These are phyloP conservation scores for Solanum sparsipilum DNA, from an alignment of 257 asterid species.

Conservation along the genomic window DNA sequence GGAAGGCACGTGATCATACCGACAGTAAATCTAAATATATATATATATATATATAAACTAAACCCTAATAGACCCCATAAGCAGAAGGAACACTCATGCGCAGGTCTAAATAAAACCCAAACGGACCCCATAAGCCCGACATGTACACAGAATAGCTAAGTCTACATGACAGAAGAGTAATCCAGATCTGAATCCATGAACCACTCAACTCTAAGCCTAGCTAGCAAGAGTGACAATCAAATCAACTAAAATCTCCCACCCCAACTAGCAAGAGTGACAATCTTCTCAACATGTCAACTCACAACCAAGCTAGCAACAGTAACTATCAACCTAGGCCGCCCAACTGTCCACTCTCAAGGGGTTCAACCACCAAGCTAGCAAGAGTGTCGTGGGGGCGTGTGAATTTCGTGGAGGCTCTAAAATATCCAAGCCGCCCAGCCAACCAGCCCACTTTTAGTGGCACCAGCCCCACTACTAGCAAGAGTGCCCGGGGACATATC, in stretches of 20 bases:
- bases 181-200: too few relatives aligned
- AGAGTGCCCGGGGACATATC: neutral
- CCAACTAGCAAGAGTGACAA: neutral
- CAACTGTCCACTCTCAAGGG: neutral
- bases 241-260: neutral
- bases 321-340: neutral
- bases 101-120: neutral
- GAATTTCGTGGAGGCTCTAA: too few relatives aligned
- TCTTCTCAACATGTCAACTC: neutral
- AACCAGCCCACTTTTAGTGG: too few relatives aligned
- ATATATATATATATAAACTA: too few relatives aligned
- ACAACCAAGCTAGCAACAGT: neutral
- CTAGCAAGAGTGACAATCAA: neutral
- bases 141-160: neutral
- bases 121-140: neutral
- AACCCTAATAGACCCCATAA: neutral
- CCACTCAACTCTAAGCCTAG: neutral
- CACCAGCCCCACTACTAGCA: neutral
- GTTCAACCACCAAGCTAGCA: neutral
- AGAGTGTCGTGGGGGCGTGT: neutral
- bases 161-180: neutral
- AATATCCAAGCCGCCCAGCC: neutral
- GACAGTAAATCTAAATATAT: neutral
- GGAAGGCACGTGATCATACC: neutral
- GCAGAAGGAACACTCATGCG: neutral